Percentiles rank a stretch among this genome's conserved stretches.
Evolutionary conservation across 371 early-diverging fungal genomes (phyloP).

Genomic region (Haplosporangium sp.): DNA sequence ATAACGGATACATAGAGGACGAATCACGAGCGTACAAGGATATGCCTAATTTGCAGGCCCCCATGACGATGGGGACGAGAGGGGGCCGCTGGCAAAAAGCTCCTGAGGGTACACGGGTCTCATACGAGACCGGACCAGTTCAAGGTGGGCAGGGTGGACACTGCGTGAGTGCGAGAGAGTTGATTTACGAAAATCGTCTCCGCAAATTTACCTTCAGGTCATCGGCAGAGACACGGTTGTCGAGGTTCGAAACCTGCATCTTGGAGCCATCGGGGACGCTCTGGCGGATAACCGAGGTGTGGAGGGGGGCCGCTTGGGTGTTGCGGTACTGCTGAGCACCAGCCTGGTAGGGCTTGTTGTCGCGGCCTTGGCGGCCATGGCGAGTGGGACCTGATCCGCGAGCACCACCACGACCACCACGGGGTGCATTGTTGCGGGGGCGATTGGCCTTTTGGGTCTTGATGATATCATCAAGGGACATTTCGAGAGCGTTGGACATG

Average conservation of each 20-base stretch:
- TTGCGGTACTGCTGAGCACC: slow-evolving; percentile 58
- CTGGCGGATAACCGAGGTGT: slow-evolving; percentile 51
- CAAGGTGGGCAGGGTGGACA: not conserved
- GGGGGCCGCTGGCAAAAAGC: no score
- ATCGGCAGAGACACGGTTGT: slow-evolving; percentile 73
- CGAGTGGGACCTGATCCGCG: slow-evolving; percentile 61
- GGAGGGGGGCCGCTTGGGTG: slow-evolving; percentile 37
- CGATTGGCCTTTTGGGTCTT: slow-evolving; percentile 55
- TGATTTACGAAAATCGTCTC: slow-evolving; percentile 18
- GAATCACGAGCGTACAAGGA: no score
- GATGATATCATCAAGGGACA: slow-evolving; percentile 80
- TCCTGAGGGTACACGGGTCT: not conserved
- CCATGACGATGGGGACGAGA: no score
- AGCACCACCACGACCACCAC: slow-evolving; percentile 41
- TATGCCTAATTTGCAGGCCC: no score
- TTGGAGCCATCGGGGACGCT: slow-evolving; percentile 62
- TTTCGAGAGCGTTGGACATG: slow-evolving; percentile 70
- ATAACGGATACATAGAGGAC: no score
- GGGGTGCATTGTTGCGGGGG: slow-evolving; percentile 52
- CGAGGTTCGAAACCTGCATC: slow-evolving; percentile 81
- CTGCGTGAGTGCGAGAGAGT: slow-evolving; percentile 8
- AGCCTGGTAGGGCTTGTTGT: slow-evolving; percentile 57
- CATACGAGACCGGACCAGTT: slow-evolving; percentile 1
- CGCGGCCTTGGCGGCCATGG: slow-evolving; percentile 57
- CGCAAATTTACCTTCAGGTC: slow-evolving; percentile 70